Evolutionary conservation across 495 filamentous ascomycete species (phyloP), one percentile per base, ranked within the genome.

Genomic region (Penicillium ochrochloron): DNA sequence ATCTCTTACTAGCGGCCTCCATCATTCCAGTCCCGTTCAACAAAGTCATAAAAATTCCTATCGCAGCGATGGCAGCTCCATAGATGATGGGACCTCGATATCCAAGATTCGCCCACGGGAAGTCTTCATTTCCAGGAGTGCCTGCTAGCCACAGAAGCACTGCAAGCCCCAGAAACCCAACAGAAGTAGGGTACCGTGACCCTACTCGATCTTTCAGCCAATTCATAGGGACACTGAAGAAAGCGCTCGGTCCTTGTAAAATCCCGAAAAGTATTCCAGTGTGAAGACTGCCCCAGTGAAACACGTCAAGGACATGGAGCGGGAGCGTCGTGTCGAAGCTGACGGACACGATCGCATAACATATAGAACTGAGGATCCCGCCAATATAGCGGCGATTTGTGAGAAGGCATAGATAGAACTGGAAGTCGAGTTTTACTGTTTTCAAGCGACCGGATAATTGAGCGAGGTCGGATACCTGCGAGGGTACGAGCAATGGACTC

Each of bases 261-360:
- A 57, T 10, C 14, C 21, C n/a, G 17, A 57, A 57, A 10, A 57
- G 35, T 15, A 57, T 21, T 14, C 54, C 54, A 12, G 54, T 41
- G n/a, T 23, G 33, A 6, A 37, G 19, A 27, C 33, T 57, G 10
- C 35, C 35, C 54, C 34, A 57, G n/a, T 41, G 19, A 27, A 57
- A 57, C 12, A 27, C 23, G 21, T 21, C 23, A 3, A n/a, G 12
- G 9, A 57, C 34, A 27, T 57, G 54, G 10, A 57, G 12, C 17
- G 54, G 54, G 4, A 57, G 10, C 33, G 54, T 57, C 6, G 54
- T 57, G 21, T 57, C 54, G 54, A 57, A 57, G 54, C 54, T 57
- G 10, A 41, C 54, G 11, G 34, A 23, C 6, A 57, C 54, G n/a
- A 41, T 57, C 10, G 54, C 31, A 23, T 31, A 31, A 23, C 51